Conservation (phyloP, 495 filamentous ascomycete genomes). For the Cairneyella variabilis region DNA sequence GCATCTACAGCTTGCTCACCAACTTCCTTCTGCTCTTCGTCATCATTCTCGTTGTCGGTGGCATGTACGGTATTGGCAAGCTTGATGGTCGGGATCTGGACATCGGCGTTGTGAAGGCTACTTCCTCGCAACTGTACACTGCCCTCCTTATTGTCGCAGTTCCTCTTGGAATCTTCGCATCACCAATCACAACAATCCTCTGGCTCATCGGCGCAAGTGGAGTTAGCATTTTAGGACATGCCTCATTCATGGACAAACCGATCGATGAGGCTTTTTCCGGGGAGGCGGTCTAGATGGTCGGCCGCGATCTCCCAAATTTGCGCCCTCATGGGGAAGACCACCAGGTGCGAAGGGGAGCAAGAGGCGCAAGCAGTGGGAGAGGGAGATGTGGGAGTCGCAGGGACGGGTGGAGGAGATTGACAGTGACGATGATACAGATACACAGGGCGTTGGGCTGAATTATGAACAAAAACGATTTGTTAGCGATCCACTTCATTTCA, state of each 20-base stretch:
- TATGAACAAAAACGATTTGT: slow-evolving; percentile 40
- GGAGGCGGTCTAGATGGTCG: slow-evolving; percentile 99
- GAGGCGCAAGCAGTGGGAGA: slow-evolving; percentile 53
- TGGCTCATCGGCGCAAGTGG: slow-evolving; percentile 95
- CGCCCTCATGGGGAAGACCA: slow-evolving; percentile 98
- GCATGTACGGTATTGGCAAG: slow-evolving; percentile 86
- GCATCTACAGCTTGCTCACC: slow-evolving; percentile 89
- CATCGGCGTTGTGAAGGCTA: slow-evolving; percentile 73
- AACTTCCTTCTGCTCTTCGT: slow-evolving; percentile 83
- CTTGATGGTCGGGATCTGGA: slow-evolving; percentile 85
- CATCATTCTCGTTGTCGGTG: slow-evolving; percentile 77
- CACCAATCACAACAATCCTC: slow-evolving; percentile 73
- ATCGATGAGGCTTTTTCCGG: slow-evolving; percentile 99
- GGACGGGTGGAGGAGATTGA: slow-evolving; percentile 67
- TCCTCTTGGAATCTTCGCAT: slow-evolving; percentile 78
- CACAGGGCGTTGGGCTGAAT: slow-evolving; percentile 51
- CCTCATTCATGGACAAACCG: slow-evolving; percentile 94
- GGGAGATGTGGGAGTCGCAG: slow-evolving; percentile 44
- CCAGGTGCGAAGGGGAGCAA: slow-evolving; percentile 72
- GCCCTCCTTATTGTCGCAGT: slow-evolving; percentile 74
- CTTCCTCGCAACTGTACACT: slow-evolving; percentile 94
- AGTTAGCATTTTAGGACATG: slow-evolving; percentile 90
- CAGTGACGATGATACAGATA: slow-evolving; percentile 62
- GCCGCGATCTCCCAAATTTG: slow-evolving; percentile 96
- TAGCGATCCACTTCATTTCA: slow-evolving; percentile 60